Evolutionary conservation across 345 rosid species (phyloP), one percentile per base, ranked within the genome.

Genomic region (Salix brachista): DNA sequence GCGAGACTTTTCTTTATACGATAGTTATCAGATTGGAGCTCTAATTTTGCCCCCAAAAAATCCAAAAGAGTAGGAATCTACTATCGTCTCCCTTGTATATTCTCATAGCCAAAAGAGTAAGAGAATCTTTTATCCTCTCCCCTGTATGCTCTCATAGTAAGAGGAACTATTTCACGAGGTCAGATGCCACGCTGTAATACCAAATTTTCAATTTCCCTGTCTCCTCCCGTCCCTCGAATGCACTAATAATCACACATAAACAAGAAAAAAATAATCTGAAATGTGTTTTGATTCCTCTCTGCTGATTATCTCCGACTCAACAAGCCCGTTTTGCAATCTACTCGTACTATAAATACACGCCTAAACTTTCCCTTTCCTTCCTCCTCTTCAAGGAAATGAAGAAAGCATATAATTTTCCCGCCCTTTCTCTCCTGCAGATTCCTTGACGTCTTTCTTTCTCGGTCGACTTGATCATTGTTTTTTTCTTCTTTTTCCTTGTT

Each of bases 181-280:
- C 56, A n/a, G 23, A 5, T 69, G 52, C 69, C 77, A 44, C 30
- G 8, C 56, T 65, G 74, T 71, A 75, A 61, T 67, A 42, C 21
- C 32, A 19, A 56, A 34, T 14, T 60, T 82, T 73, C 82, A 76
- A 69, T 70, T 72, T 64, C 60, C 48, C 11, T 13, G 39, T 62
- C 28, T 66, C 34, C 72, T 75, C 44, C 6, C 16, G 75, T 73
- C 8, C 17, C 39, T 42, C 46, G 42, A 80, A 65, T 21, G 74
- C 85, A 69, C 60, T 74, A 32, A 30, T 56, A n/a, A 14, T 61
- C 69, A 28, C 37, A 42, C 46, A 42, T 13, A 42, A 10, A 42
- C 14, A 42, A 48, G 28, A 18, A 25, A 25, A 58, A n/a, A 69
- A 12, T 23, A 21, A 13, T n/a, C 44, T 37, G 21, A 71, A 17